Conservation (phyloP, 2,329 filamentous ascomycete genomes). For the Apiospora marii region DNA sequence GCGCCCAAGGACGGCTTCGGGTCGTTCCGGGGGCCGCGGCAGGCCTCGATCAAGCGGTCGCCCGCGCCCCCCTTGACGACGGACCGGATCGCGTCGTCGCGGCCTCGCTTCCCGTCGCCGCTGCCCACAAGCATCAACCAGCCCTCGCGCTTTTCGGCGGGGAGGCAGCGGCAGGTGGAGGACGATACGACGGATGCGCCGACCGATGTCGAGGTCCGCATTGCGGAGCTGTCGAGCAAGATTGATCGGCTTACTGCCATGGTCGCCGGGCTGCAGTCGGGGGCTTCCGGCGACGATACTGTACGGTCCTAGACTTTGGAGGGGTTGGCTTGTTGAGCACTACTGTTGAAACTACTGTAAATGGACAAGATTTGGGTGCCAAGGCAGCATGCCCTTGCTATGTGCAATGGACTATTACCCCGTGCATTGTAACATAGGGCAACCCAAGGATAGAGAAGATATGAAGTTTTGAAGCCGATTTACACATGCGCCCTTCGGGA, state of each 20-base stretch:
- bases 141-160: constrained; percentile 28
- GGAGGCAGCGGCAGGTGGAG: constrained; percentile 35
- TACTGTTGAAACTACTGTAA: too few species aligned
- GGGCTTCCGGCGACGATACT: constrained; percentile 31
- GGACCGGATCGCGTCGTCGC: constrained; percentile 26
- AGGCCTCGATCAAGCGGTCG: constrained; percentile 35
- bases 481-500: not conserved
- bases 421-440: not conserved
- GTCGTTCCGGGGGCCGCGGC: constrained; percentile 56
- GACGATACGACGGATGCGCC: constrained; percentile 49
- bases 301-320: constrained; percentile 31
- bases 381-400: not conserved
- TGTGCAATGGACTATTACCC: not conserved
- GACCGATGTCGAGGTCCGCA: constrained; percentile 56
- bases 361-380: too few species aligned
- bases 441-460: not conserved
- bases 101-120: constrained; percentile 36
- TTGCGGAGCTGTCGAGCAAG: constrained; percentile 63
- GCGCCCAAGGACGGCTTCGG: constrained; percentile 52
- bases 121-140: constrained; percentile 34
- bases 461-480: not conserved
- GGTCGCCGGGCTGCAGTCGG: constrained; percentile 57
- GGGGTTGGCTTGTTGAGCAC: not conserved
- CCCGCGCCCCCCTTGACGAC: constrained; percentile 33
- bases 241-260: constrained; percentile 65